Percentiles rank a stretch among this genome's conserved stretches.
Conservation (phyloP, 2,329 filamentous ascomycete genomes). For the Ophiocordyceps australis region DNA sequence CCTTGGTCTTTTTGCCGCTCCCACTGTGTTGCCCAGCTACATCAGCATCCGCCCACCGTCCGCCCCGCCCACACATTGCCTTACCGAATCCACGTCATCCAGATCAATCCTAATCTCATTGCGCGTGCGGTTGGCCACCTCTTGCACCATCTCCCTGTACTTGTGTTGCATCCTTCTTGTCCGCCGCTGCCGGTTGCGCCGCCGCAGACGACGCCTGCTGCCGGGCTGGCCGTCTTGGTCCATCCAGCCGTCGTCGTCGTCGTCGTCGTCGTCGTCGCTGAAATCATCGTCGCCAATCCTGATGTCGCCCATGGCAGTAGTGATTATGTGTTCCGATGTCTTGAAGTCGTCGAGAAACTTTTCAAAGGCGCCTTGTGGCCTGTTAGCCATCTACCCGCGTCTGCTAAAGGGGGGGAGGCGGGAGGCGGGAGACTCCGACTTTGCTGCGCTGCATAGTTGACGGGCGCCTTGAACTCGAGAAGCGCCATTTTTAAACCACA, state of each 20-base stretch:
- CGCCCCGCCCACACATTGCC: no score
- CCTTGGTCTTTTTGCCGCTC: constrained; percentile 54
- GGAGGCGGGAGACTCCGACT: constrained; percentile 28
- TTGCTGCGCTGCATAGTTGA: constrained; percentile 80
- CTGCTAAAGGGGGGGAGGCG: not conserved
- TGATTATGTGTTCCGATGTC: constrained; percentile 51
- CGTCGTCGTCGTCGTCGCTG: constrained; percentile 83
- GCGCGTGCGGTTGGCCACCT: constrained; percentile 62
- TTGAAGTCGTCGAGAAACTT: constrained; percentile 84
- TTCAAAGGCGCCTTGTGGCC: constrained; percentile 55
- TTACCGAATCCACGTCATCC: constrained; percentile 65
- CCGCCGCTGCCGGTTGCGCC: constrained; percentile 28
- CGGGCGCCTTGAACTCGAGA: constrained; percentile 56
- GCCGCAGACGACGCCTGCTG: constrained; percentile 26
- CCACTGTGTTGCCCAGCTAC: no score
- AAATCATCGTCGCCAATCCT: constrained; percentile 75
- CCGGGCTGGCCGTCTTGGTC: constrained; percentile 54
- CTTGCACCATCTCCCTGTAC: constrained; percentile 75
- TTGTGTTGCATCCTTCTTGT: constrained; percentile 56
- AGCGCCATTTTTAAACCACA: constrained; percentile 52
- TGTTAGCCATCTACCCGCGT: constrained; percentile 13
- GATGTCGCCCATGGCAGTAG: constrained; percentile 68
- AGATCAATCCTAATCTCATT: constrained; percentile 74
- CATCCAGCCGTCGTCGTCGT: constrained; percentile 88
- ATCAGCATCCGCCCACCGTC: no score